phyloP scores from a whole-genome alignment of 768 basidiomycete genomes.

The Leucocoprinus birnbaumii region DNA sequence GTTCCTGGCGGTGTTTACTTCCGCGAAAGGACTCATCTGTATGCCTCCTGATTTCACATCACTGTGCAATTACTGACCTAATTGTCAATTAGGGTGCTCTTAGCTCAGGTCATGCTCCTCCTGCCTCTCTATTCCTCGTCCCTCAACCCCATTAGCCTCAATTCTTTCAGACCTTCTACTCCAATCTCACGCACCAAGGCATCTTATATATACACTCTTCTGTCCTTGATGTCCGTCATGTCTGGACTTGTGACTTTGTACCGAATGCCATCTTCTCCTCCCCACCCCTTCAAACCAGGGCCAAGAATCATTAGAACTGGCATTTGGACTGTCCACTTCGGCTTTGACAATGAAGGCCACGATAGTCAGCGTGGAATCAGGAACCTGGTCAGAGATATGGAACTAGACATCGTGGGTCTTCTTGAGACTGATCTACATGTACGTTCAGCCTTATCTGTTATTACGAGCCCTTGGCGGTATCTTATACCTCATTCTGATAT shows the following conservation, averaged over 20 bases:
- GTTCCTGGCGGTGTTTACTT: slow-evolving; percentile 77
- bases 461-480: slow-evolving; percentile 5
- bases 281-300: slow-evolving; percentile 58
- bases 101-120: slow-evolving; percentile 44
- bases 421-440: slow-evolving; percentile 87
- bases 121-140: slow-evolving; percentile 35
- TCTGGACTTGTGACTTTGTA: slow-evolving; percentile 56
- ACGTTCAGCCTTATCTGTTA: slow-evolving; percentile 23
- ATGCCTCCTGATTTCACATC: slow-evolving; percentile 22
- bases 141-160: background rate
- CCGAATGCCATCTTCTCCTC: slow-evolving; percentile 44
- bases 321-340: slow-evolving; percentile 94
- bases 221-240: slow-evolving; percentile 38
- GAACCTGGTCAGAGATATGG: slow-evolving; percentile 67
- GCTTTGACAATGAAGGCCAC: slow-evolving; percentile 67
- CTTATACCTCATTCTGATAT: background rate
- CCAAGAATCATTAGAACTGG: slow-evolving; percentile 74
- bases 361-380: slow-evolving; percentile 72
- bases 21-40: slow-evolving; percentile 77
- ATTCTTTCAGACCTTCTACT: background rate
- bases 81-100: slow-evolving; percentile 31
- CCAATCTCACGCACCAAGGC: slow-evolving; percentile 10
- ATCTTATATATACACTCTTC: slow-evolving; percentile 26
- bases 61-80: background rate
- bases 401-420: slow-evolving; percentile 82